phyloP scores from a whole-genome alignment of 768 basidiomycete species.

The Mycena alexandri region DNA sequence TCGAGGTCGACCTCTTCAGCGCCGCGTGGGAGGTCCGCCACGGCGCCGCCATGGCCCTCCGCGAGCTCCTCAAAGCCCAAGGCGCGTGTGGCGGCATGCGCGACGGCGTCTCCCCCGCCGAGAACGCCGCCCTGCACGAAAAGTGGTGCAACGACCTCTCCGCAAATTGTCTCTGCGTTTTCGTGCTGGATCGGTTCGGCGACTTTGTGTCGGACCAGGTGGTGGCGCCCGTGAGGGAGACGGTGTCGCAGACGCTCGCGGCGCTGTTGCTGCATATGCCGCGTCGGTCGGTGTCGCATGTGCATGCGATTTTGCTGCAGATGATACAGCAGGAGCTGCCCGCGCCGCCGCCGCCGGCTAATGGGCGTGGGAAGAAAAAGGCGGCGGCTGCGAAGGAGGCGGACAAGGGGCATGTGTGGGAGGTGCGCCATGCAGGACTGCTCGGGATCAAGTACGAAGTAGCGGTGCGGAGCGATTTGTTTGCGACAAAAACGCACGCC shows the following conservation, averaged over 20 bases:
- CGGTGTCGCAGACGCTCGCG: conserved; percentile 93
- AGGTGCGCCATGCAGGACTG: conserved; percentile 97
- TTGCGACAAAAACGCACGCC: conserved; percentile 56
- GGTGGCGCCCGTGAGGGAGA: conserved; percentile 96
- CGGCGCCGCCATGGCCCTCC: conserved; percentile 91
- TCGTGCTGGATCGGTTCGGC: conserved; percentile 97
- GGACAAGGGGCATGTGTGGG: conserved; percentile 85
- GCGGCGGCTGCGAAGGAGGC: conserved; percentile 39
- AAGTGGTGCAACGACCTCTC: conserved; percentile 93
- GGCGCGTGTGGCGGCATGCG: conserved; percentile 87
- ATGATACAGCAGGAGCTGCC: conserved; percentile 95
- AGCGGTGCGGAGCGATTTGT: conserved; percentile 89
- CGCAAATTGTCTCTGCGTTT: conserved; percentile 87
- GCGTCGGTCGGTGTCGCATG: conserved; percentile 78
- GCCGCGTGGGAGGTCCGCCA: conserved; percentile 94
- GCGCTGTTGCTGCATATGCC: conserved; percentile 92
- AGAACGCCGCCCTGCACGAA: conserved; percentile 80
- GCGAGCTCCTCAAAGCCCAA: conserved; percentile 89
- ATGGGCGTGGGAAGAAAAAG: conserved; percentile 41
- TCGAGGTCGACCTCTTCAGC: conserved; percentile 88
- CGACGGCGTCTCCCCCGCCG: conserved; percentile 61
- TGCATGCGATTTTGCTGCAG: conserved; percentile 86
- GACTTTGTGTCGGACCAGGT: conserved; percentile 98
- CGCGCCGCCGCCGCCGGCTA: conserved; percentile 49
- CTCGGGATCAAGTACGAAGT: conserved; percentile 98